Evolutionary conservation across 441 rosid genomes (phyloP).

Genomic region (Gossypium gossypioides): DNA sequence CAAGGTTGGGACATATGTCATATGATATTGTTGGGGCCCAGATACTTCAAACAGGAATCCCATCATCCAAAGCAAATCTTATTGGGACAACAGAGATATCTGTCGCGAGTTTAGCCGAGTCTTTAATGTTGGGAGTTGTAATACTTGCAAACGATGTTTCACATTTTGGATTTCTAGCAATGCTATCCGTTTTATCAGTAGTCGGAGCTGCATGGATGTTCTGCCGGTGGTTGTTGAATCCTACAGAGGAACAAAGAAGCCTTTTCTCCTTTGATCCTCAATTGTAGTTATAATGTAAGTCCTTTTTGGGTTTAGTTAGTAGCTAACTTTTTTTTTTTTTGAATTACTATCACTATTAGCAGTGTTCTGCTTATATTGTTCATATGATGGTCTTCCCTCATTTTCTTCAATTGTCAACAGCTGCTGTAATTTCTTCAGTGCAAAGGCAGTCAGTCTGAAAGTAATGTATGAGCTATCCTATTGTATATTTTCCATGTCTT

Average conservation of each 20-base stretch:
- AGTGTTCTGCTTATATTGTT: background rate
- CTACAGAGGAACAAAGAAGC: slow-evolving; percentile 70
- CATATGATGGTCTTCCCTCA: background rate
- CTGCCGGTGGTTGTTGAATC: slow-evolving; percentile 71
- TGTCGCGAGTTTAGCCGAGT: slow-evolving; percentile 83
- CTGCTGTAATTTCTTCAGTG: background rate
- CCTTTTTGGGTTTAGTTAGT: background rate
- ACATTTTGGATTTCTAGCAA: slow-evolving; percentile 63
- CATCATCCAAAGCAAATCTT: slow-evolving; percentile 81
- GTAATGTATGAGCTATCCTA: background rate
- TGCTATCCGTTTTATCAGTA: slow-evolving; percentile 66
- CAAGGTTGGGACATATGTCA: slow-evolving; percentile 88
- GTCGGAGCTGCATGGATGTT: slow-evolving; percentile 77
- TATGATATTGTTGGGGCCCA: slow-evolving; percentile 81
- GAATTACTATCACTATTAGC: background rate
- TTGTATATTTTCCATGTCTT: background rate
- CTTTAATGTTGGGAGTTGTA: slow-evolving; percentile 75
- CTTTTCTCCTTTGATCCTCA: slow-evolving; percentile 50
- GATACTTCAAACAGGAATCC: slow-evolving; percentile 87
- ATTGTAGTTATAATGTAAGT: slow-evolving; percentile 18
- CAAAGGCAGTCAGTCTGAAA: background rate
- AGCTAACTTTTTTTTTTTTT: background rate
- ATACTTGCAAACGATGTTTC: slow-evolving; percentile 76
- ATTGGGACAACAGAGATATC: slow-evolving; percentile 82
- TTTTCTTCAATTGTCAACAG: background rate